phyloP scores from a whole-genome alignment of 257 asterid genomes.

The Ilex aquifolium region DNA sequence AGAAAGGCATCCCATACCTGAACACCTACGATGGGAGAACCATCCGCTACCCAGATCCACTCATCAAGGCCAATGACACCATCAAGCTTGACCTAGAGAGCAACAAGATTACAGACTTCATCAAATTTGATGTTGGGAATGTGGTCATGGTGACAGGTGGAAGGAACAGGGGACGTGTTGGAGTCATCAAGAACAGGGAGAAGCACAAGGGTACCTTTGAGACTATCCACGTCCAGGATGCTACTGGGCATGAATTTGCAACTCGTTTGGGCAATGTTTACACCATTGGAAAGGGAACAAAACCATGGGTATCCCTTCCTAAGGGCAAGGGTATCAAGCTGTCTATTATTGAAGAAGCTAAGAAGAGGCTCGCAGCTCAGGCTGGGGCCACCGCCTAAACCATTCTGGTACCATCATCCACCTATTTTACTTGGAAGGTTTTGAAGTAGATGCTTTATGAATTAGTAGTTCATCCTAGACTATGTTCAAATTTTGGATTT shows the following conservation, averaged over 20 bases:
- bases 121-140: background rate
- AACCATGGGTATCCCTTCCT: background rate
- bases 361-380: background rate
- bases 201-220: background rate
- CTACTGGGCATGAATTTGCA: background rate
- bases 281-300: background rate
- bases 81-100: background rate
- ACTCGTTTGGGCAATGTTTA: background rate
- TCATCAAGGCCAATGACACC: constrained; percentile 1
- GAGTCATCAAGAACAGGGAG: background rate
- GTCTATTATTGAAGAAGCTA: background rate
- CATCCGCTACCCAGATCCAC: background rate
- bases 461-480: too few species aligned
- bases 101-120: background rate
- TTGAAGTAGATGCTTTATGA: too few species aligned
- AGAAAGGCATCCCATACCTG: background rate
- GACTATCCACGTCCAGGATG: background rate
- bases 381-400: background rate
- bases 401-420: too few species aligned
- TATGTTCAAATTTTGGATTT: too few species aligned
- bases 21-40: background rate
- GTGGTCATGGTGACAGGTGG: background rate
- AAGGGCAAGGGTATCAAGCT: constrained; percentile 1
- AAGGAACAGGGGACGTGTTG: too few species aligned
- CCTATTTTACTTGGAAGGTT: too few species aligned